Percentiles rank a stretch among this genome's conserved stretches.
phyloP scores from a whole-genome alignment of 2,329 filamentous ascomycete genomes.

The Fusarium sp. region DNA sequence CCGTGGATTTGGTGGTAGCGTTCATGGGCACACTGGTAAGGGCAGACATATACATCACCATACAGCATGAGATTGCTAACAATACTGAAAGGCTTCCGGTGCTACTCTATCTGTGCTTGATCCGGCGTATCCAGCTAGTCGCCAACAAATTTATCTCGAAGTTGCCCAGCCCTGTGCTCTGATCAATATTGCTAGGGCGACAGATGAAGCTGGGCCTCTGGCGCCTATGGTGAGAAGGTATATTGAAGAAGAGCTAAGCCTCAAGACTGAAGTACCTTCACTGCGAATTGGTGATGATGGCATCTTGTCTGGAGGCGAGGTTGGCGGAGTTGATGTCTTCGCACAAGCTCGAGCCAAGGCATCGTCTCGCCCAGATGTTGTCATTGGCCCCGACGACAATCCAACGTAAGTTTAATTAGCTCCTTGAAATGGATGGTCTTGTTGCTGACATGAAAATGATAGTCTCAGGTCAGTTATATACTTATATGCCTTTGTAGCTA shows the following conservation, averaged over 20 bases:
- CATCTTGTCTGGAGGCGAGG: slow-evolving; percentile 17
- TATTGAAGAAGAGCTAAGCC: slow-evolving; percentile 14
- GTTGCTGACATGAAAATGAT: background rate
- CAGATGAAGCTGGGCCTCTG: slow-evolving; percentile 63
- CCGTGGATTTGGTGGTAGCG: slow-evolving; percentile 71
- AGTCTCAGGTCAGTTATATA: slow-evolving; percentile 5
- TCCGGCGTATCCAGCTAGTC: slow-evolving; percentile 46
- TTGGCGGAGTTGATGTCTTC: slow-evolving; percentile 15
- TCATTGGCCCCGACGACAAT: slow-evolving; percentile 79
- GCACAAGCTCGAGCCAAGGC: slow-evolving; percentile 58
- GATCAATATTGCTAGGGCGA: slow-evolving; percentile 77
- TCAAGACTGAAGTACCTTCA: slow-evolving; percentile 23
- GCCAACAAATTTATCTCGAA: slow-evolving; percentile 71
- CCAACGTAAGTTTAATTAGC: slow-evolving; percentile 60
- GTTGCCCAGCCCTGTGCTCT: slow-evolving; percentile 78
- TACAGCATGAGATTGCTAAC: background rate
- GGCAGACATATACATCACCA: background rate
- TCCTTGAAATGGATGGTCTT: background rate
- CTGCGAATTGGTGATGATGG: slow-evolving; percentile 15
- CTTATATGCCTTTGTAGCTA: background rate
- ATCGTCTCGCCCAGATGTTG: slow-evolving; percentile 71
- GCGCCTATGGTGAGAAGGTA: slow-evolving; percentile 15
- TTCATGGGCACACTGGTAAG: slow-evolving; percentile 75
- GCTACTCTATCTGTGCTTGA: slow-evolving; percentile 34
- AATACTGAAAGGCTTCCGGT: slow-evolving; percentile 51